Conservation (phyloP, 352 stramenopile species). For the Globisporangium spinosum region DNA sequence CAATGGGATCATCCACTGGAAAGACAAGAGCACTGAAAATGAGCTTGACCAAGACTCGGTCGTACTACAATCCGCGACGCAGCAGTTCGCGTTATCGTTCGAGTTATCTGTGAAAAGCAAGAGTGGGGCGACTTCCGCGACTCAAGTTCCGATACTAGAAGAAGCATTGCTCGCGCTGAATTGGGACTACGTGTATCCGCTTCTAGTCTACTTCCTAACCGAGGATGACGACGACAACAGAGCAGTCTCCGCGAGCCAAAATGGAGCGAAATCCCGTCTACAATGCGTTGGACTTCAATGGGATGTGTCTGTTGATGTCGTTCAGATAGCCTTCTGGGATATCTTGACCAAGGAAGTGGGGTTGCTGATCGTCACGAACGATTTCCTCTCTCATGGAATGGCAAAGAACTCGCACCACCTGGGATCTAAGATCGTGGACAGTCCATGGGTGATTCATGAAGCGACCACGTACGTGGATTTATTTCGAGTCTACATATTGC, state of each 20-base stretch:
- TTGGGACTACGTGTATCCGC: slow-evolving; percentile 70
- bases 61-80: not conserved
- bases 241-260: not conserved
- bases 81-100: slow-evolving; percentile 45
- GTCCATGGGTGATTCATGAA: slow-evolving; percentile 46
- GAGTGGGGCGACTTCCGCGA: slow-evolving; percentile 9
- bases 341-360: slow-evolving; percentile 45
- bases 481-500: slow-evolving; percentile 53
- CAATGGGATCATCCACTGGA: slow-evolving; percentile 32
- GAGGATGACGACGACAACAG: slow-evolving; percentile 31
- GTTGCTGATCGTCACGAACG: slow-evolving; percentile 44
- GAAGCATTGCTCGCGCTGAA: slow-evolving; percentile 55
- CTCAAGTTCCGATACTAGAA: slow-evolving; percentile 35
- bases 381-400: slow-evolving; percentile 56
- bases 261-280: slow-evolving; percentile 8
- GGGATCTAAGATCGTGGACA: not conserved
- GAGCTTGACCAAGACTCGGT: not conserved
- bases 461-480: slow-evolving; percentile 58
- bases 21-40: not conserved
- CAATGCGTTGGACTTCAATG: slow-evolving; percentile 55
- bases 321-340: slow-evolving; percentile 73
- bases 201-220: slow-evolving; percentile 47
- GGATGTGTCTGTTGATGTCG: slow-evolving; percentile 52
- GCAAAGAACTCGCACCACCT: slow-evolving; percentile 14
- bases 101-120: slow-evolving; percentile 44